phyloP scores from a whole-genome alignment of 129 eudicot genomes.

The Chrysanthemum lavandulifolium region DNA sequence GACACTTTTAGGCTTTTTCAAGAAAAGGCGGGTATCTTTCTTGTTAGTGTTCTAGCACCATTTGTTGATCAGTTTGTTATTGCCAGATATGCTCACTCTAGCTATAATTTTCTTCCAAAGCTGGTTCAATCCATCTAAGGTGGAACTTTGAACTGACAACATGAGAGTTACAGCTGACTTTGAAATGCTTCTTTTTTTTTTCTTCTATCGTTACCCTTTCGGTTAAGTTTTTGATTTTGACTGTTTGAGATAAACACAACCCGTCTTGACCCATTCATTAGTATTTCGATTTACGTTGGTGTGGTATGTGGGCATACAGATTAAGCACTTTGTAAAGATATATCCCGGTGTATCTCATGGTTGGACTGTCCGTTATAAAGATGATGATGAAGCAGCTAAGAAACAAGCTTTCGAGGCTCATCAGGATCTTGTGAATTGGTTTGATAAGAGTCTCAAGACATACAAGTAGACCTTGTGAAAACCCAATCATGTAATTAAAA shows the following conservation, averaged over 20 bases:
- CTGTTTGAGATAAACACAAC: no score
- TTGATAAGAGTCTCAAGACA: slow-evolving; percentile 43
- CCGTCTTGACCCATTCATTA: no score
- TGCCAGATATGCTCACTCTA: background rate
- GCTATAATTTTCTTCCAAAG: background rate
- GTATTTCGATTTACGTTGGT: no score
- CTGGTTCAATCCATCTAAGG: background rate
- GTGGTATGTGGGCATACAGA: no score
- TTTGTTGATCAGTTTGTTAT: no score
- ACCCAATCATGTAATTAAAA: background rate
- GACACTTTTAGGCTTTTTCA: no score
- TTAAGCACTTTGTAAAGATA: no score
- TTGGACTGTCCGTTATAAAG: no score
- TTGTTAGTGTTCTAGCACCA: background rate
- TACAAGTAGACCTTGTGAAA: slow-evolving; percentile 13
- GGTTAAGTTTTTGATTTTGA: no score
- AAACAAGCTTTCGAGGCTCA: slow-evolving; percentile 68
- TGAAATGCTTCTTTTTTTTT: background rate
- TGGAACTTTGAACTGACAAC: background rate
- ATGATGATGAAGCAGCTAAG: slow-evolving; percentile 31
- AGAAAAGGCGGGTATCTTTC: no score
- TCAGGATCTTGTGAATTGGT: slow-evolving; percentile 63
- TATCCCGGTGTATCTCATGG: no score
- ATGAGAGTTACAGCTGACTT: background rate
- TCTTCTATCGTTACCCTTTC: no score